Conservation (phyloP, 371 early-diverging fungal species). For the Mortierella sp. region DNA sequence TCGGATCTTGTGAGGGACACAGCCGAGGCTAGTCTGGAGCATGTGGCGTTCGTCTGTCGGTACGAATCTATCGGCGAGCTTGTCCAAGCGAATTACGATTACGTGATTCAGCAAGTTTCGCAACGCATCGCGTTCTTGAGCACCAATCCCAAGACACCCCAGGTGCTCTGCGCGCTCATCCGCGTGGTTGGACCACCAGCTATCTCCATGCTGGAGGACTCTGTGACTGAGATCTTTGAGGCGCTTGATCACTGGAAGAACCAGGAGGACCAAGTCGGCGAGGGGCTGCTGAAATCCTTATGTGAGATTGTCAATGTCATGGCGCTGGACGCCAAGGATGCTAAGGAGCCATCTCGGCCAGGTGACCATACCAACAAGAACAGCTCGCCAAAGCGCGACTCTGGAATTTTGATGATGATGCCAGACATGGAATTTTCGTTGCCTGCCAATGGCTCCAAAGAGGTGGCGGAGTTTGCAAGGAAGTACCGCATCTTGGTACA, state of each 20-base stretch:
- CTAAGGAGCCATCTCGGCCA: background rate
- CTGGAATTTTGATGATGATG: conserved; percentile 5
- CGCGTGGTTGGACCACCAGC: conserved; percentile 49
- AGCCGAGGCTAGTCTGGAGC: conserved; percentile 42
- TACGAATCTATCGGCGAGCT: conserved; percentile 42
- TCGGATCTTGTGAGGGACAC: conserved; percentile 44
- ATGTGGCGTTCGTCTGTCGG: conserved; percentile 37
- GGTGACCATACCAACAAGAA: background rate
- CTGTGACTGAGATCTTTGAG: conserved; percentile 47
- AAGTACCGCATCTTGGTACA: conserved; percentile 22
- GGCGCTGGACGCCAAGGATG: background rate
- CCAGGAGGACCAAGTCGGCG: conserved; percentile 44
- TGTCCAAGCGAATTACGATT: conserved; percentile 51
- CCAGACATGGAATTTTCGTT: conserved; percentile 9
- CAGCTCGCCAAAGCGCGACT: conserved; percentile 3
- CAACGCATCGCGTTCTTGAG: conserved; percentile 50
- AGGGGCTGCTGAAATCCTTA: conserved; percentile 43
- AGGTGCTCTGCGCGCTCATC: conserved; percentile 46
- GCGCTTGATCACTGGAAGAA: conserved; percentile 50
- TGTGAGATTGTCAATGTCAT: conserved; percentile 46
- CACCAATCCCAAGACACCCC: conserved; percentile 49
- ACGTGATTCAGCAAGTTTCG: conserved; percentile 54
- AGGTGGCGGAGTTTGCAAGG: conserved; percentile 30
- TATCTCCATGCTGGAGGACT: conserved; percentile 48
- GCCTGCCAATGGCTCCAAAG: conserved; percentile 10